These are phyloP conservation scores for Closterium sp. DNA, from an alignment of 139 green algal genomes.

Conservation along the genomic window DNA sequence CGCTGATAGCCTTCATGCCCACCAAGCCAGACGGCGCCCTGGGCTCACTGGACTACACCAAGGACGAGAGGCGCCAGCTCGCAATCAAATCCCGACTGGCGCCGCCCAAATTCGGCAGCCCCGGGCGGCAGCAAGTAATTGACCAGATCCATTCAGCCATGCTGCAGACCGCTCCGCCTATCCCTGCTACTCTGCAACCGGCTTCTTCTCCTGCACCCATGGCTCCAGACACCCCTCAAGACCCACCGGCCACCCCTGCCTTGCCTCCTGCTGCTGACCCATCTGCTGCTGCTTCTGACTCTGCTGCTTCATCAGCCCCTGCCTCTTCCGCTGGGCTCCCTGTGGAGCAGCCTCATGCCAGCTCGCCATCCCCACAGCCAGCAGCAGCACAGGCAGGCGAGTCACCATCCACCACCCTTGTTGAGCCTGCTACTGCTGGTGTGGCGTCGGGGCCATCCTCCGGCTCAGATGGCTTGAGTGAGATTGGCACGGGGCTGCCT, in stretches of 20 bases:
- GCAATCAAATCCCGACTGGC: conserved; percentile 62
- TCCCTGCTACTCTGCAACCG: background rate
- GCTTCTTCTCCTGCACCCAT: background rate
- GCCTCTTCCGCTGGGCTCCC: background rate
- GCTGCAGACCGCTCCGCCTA: conserved; percentile 19
- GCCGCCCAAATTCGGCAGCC: conserved; percentile 67
- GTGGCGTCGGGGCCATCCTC: background rate
- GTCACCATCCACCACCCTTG: background rate
- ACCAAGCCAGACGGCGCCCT: conserved; percentile 85
- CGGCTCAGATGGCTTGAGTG: background rate
- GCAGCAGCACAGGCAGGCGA: conserved; percentile 1
- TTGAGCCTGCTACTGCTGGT: background rate
- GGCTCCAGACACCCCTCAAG: background rate
- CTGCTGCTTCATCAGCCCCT: background rate
- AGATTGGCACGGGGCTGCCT: background rate
- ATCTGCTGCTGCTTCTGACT: background rate
- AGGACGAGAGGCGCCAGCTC: conserved; percentile 72
- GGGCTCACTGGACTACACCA: conserved; percentile 80
- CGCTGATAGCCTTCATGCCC: conserved; percentile 93
- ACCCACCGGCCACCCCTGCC: background rate
- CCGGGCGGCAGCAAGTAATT: conserved; percentile 72
- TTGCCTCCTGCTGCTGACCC: background rate
- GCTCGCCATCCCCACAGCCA: background rate
- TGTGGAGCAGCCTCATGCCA: background rate
- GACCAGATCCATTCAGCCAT: conserved; percentile 32